Evolutionary conservation across 345 rosid genomes (phyloP), one percentile per base, ranked within the genome.

Genomic region (Pistacia atlantica): DNA sequence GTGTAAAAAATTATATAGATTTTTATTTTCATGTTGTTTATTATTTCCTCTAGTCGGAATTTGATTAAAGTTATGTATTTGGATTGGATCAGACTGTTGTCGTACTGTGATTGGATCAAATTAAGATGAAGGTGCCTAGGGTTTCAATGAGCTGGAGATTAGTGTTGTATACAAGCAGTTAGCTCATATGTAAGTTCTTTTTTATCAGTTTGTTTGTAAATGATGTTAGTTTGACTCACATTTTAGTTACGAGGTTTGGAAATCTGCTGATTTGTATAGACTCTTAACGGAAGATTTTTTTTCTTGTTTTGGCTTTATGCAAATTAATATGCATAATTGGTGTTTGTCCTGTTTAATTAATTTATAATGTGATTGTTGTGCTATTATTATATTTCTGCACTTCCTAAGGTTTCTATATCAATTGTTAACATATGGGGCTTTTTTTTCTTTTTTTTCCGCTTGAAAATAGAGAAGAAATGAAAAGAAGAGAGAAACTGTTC

Each of bases 111-210:
- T 46, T 61, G 9, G 17, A 60, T 31, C 46, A 17, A 35, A 63
- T 73, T 51, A 48, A 60, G 10, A 62, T 60, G 46, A 45, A 60
- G 58, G 28, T 25, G 8, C 52, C 49, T 67, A 49, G 79, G 79
- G 74, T 77, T 69, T 77, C n/a, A 60, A 12, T 28, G 69, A 52
- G 31, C 18, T 28, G 62, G 69, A 37, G 31, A 67, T 38, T 73
- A 12, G 55, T 8, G 38, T n/a, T 55, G 51, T 52, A 5, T 48
- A 17, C 33, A 17, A 18, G 60, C 38, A 12, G 1, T 71, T 52
- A 75, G 62, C 55, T 8, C 49, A 12, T 38, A 65, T 65, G 38
- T 74, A 54, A 52, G 64, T 55, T 75, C 52, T 38, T 13, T 65
- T 64, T 48, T 8, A 61, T 31, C 16, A 61, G 14, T 17, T 28